Evolutionary conservation across 768 basidiomycete genomes (phyloP).

Genomic region (Phanerochaete sordida): DNA sequence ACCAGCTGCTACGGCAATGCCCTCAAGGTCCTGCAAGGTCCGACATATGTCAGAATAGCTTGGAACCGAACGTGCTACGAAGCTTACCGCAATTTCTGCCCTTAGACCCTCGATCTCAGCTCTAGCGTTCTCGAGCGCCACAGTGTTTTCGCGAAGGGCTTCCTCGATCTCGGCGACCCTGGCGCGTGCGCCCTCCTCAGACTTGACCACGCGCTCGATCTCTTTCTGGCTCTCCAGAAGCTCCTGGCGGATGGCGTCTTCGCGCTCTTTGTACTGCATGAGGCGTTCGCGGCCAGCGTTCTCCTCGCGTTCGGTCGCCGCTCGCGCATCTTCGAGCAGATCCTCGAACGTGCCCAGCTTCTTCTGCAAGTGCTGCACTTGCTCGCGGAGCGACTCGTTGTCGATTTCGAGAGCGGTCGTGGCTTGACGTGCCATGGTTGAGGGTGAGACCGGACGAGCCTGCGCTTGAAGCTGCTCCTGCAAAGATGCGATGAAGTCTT

Average conservation of each 20-base stretch:
- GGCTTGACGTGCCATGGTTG: conserved; percentile 35
- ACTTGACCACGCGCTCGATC: conserved; percentile 56
- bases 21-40: conserved; percentile 57
- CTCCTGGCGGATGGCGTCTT: conserved; percentile 69
- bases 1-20: conserved; percentile 37
- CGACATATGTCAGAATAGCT: background rate
- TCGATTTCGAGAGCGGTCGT: conserved; percentile 87
- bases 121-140: conserved; percentile 83
- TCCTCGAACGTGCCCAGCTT: conserved; percentile 79
- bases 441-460: conserved; percentile 31
- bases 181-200: conserved; percentile 56
- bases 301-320: conserved; percentile 74
- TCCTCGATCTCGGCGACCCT: conserved; percentile 86
- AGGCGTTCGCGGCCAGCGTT: conserved; percentile 55
- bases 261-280: conserved; percentile 68
- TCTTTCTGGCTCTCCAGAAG: conserved; percentile 61
- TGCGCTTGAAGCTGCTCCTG: conserved; percentile 45
- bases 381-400: conserved; percentile 88
- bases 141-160: conserved; percentile 82
- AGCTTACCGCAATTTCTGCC: conserved; percentile 69
- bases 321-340: conserved; percentile 72
- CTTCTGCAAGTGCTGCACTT: conserved; percentile 82
- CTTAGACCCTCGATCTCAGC: conserved; percentile 84
- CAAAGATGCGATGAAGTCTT: conserved; percentile 55
- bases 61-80: background rate